Percentiles rank a stretch among this genome's conserved stretches.
Evolutionary conservation across 768 basidiomycete genomes (phyloP).

Genomic region (Amanita rimosa): DNA sequence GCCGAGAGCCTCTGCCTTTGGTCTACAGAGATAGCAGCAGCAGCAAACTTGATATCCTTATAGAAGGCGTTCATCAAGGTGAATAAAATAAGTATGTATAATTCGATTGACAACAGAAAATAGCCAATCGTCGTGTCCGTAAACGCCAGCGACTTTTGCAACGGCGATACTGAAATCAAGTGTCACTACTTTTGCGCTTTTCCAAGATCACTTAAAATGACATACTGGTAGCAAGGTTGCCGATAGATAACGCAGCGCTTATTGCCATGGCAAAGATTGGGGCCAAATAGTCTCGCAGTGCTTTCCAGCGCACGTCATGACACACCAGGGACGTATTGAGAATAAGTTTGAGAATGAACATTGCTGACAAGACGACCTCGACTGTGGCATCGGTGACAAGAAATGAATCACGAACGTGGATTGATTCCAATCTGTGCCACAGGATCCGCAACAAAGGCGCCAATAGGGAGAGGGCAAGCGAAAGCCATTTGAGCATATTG

Average conservation of each 20-base stretch:
- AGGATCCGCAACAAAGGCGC: conserved; percentile 49
- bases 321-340: conserved; percentile 43
- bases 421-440: conserved; percentile 41
- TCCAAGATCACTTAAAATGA: conserved; percentile 9
- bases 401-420: conserved; percentile 31
- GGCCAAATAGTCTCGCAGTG: conserved; percentile 33
- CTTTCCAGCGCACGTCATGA: conserved; percentile 25
- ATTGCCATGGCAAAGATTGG: conserved; percentile 43
- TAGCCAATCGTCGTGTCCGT: conserved; percentile 63
- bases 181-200: conserved; percentile 5
- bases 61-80: conserved; percentile 37
- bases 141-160: conserved; percentile 38
- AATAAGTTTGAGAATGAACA: conserved; percentile 54
- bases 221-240: conserved; percentile 49
- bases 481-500: conserved; percentile 35
- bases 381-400: conserved; percentile 37
- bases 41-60: conserved; percentile 8
- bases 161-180: background rate
- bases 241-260: conserved; percentile 41
- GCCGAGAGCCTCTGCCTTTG: background rate
- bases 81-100: conserved; percentile 53
- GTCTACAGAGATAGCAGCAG: background rate
- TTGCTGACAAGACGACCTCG: conserved; percentile 43
- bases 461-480: conserved; percentile 31
- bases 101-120: conserved; percentile 49